A percentile compares a stretch with the other conserved stretches of the same genome.
phyloP scores from a whole-genome alignment of 257 asterid species.

The Przewalskia tangutica region DNA sequence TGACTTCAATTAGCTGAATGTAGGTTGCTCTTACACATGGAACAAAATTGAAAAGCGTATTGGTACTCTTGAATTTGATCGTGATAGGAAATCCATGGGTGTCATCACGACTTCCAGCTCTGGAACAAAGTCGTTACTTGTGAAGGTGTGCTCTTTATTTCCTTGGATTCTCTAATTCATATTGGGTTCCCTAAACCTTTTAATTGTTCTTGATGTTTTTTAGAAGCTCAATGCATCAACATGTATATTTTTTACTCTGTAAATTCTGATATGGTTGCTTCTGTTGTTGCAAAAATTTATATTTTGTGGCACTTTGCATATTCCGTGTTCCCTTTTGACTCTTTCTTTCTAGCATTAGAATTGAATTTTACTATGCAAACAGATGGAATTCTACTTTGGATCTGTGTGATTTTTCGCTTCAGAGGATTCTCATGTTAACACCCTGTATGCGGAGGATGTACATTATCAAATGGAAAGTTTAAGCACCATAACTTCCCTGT shows the following conservation, averaged over 20 bases:
- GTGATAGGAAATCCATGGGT: conserved; percentile 98
- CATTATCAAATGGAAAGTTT: not conserved
- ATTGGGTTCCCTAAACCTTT: not conserved
- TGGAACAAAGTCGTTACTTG: conserved; percentile 61
- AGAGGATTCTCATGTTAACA: not conserved
- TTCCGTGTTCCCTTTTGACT: not conserved
- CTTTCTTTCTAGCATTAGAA: not conserved
- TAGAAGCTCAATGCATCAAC: not conserved
- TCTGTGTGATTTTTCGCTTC: not conserved
- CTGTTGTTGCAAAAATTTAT: not conserved
- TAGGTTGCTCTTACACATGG: conserved; percentile 74
- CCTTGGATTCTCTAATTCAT: not conserved
- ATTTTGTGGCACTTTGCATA: not conserved
- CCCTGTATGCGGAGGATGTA: not conserved
- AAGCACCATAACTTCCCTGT: not conserved
- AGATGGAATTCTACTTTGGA: not conserved
- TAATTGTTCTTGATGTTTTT: not conserved
- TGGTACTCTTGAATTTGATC: conserved; percentile 98
- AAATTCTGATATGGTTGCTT: not conserved
- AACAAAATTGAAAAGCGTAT: conserved; percentile 62
- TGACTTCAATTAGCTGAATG: conserved; percentile 17
- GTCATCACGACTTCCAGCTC: conserved; percentile 61
- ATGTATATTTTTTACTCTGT: not conserved
- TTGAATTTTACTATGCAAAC: not conserved
- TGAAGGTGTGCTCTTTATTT: conserved; percentile 46